Evolutionary conservation across 2,329 filamentous ascomycete genomes (phyloP).

Genomic region (Pyrenophora teres): DNA sequence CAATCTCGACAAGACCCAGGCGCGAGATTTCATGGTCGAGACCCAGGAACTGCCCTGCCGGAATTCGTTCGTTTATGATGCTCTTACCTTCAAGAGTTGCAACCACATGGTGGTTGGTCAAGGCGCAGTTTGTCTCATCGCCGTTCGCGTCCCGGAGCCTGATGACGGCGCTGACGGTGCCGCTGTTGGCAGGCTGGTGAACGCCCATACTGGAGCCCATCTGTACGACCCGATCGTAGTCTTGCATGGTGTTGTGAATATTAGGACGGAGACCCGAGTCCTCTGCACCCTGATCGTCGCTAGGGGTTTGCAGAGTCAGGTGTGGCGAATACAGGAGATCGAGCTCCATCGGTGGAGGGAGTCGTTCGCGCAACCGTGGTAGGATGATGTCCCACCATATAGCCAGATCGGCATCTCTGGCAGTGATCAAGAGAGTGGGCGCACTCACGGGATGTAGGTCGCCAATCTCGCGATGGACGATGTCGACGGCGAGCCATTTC

Average conservation of each 20-base stretch:
- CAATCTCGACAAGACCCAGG: neutral
- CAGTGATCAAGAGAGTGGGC: too few relatives aligned
- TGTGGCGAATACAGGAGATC: neutral
- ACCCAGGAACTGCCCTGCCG: neutral
- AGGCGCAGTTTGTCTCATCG: too few relatives aligned
- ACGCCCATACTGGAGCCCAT: constrained; percentile 1
- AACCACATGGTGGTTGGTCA: too few relatives aligned
- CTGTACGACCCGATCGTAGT: neutral
- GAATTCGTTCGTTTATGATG: neutral
- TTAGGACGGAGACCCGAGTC: too few relatives aligned
- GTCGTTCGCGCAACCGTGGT: neutral
- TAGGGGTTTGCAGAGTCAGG: neutral
- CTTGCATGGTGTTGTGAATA: neutral
- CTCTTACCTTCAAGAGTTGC: neutral
- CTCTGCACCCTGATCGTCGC: neutral
- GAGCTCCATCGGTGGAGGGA: neutral
- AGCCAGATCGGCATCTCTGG: too few relatives aligned
- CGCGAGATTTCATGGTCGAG: neutral
- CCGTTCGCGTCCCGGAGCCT: neutral
- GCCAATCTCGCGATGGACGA: neutral
- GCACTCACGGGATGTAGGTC: neutral
- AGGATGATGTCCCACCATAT: too few relatives aligned
- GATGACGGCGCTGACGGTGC: neutral
- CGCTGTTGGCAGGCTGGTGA: neutral
- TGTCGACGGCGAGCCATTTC: neutral